phyloP scores from a whole-genome alignment of 768 basidiomycete species.

The Lanmaoa pseudosensibilis region DNA sequence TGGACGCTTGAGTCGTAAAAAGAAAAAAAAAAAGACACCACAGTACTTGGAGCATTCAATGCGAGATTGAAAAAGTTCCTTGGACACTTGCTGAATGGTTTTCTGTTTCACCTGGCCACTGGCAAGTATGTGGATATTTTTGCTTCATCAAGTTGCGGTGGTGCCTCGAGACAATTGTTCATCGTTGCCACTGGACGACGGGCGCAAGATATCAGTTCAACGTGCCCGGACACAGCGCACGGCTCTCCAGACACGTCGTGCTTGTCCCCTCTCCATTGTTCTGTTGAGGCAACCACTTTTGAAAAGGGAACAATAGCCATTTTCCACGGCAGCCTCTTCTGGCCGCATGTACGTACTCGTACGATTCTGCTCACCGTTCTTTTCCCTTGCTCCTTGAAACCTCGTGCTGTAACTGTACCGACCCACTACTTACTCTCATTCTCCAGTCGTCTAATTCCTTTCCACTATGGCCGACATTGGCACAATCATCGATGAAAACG shows the following conservation, averaged over 20 bases:
- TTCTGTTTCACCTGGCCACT: background rate
- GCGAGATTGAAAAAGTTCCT: background rate
- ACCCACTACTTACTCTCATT: slow-evolving; percentile 21
- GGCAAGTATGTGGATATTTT: background rate
- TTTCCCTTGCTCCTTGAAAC: background rate
- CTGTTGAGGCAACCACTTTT: background rate
- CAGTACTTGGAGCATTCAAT: background rate
- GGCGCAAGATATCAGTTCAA: background rate
- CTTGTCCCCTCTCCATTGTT: background rate
- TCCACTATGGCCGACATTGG: slow-evolving; percentile 34
- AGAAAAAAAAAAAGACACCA: too few relatives aligned
- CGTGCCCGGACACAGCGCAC: too few relatives aligned
- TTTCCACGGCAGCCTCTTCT: background rate
- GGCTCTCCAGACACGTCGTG: background rate
- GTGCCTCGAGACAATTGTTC: background rate
- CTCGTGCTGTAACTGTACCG: slow-evolving; percentile 12
- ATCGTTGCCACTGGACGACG: background rate
- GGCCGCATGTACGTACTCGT: background rate
- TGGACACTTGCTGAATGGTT: background rate
- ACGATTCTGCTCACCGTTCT: background rate
- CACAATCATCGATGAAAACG: slow-evolving; percentile 34
- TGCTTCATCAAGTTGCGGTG: background rate
- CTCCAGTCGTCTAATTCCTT: slow-evolving; percentile 10
- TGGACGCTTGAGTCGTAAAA: background rate
- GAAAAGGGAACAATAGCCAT: background rate